Evolutionary conservation across 441 rosid genomes (phyloP).

Genomic region (Croton laevigatus): DNA sequence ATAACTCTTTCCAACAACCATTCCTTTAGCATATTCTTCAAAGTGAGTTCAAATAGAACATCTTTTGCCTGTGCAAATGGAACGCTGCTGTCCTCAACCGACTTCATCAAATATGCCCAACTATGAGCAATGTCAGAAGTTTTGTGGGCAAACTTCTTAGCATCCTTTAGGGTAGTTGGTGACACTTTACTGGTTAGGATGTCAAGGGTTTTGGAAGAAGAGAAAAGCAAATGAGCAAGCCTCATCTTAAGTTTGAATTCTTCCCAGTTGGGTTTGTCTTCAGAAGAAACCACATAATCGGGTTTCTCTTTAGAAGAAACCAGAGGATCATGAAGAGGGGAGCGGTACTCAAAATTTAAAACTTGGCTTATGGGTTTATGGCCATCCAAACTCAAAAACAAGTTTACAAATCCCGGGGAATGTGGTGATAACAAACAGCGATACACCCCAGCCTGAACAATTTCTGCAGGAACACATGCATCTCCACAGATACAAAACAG

Average conservation of each 20-base stretch:
- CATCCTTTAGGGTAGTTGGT: slow-evolving; percentile 57
- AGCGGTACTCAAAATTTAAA: slow-evolving; percentile 69
- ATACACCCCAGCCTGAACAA: slow-evolving; percentile 83
- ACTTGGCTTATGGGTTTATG: slow-evolving; percentile 77
- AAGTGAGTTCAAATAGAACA: slow-evolving; percentile 60
- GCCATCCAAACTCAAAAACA: slow-evolving; percentile 79
- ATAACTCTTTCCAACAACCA: slow-evolving; percentile 90
- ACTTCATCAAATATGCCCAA: slow-evolving; percentile 69
- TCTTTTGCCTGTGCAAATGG: slow-evolving; percentile 69
- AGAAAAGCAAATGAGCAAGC: slow-evolving; percentile 76
- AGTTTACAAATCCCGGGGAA: slow-evolving; percentile 64
- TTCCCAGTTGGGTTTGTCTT: slow-evolving; percentile 64
- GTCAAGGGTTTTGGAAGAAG: slow-evolving; percentile 59
- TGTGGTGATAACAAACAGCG: slow-evolving; percentile 73
- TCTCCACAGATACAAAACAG: slow-evolving; percentile 82
- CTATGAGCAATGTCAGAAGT: slow-evolving; percentile 48
- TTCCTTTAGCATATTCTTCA: slow-evolving; percentile 74
- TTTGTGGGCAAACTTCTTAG: slow-evolving; percentile 57
- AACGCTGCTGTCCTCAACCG: slow-evolving; percentile 47
- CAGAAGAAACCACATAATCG: slow-evolving; percentile 35
- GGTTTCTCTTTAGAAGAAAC: slow-evolving; percentile 48
- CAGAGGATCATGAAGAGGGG: slow-evolving; percentile 32
- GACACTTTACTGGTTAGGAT: slow-evolving; percentile 54
- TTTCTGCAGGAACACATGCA: slow-evolving; percentile 51
- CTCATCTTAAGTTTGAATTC: slow-evolving; percentile 76